Evolutionary conservation across 768 basidiomycete species (phyloP).

Genomic region (Solioccasus polychromus): DNA sequence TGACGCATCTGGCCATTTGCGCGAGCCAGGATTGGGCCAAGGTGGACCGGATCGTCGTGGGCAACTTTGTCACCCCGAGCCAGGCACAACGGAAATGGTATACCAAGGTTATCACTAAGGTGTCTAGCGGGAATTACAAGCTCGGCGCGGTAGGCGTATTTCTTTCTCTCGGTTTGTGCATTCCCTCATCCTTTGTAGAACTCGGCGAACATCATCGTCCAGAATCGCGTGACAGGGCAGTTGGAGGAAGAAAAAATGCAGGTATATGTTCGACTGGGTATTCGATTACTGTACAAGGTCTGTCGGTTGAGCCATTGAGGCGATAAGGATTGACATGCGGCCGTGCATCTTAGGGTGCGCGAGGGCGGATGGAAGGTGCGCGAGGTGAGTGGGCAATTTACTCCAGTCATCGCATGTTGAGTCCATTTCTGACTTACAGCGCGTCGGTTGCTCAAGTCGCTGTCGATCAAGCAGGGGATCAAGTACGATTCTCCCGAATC

Average conservation of each 20-base stretch:
- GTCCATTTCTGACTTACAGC: constrained; percentile 49
- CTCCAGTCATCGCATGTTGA: not conserved
- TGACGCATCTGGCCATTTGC: constrained; percentile 96
- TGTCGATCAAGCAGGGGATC: constrained; percentile 90
- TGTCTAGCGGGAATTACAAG: constrained; percentile 82
- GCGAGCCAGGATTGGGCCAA: constrained; percentile 90
- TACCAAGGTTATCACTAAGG: constrained; percentile 83
- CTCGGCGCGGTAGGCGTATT: constrained; percentile 72
- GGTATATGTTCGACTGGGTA: constrained; percentile 88
- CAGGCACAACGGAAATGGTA: constrained; percentile 99
- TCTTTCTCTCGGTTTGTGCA: not conserved
- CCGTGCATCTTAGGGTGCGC: constrained; percentile 56
- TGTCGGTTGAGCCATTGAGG: constrained; percentile 3
- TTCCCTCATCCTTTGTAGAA: constrained; percentile 49
- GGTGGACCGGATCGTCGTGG: constrained; percentile 86
- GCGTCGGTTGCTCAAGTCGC: constrained; percentile 72
- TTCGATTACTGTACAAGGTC: constrained; percentile 86
- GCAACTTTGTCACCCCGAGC: constrained; percentile 90
- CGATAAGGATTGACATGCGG: not conserved
- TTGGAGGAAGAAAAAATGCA: constrained; percentile 99
- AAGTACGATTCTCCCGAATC: constrained; percentile 91
- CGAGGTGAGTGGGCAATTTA: constrained; percentile 51
- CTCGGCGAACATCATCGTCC: constrained; percentile 97
- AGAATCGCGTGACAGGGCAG: constrained; percentile 88
- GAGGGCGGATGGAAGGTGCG: constrained; percentile 83